Conservation (phyloP, 2,329 filamentous ascomycete genomes). For the Alternaria angustiovoidea region DNA sequence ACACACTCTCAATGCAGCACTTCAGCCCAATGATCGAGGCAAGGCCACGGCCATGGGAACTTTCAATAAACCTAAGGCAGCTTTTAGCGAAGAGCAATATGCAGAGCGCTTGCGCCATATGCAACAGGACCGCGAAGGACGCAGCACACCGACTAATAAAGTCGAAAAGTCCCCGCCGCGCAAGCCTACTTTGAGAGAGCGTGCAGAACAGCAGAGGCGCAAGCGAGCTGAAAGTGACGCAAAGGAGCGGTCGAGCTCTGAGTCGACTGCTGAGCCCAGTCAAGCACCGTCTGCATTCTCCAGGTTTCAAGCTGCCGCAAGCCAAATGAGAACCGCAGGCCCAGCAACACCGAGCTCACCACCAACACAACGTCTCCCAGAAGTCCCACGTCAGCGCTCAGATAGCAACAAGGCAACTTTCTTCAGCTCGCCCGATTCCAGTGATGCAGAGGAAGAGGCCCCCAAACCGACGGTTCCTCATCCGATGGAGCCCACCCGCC, state of each 20-base stretch:
- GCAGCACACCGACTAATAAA: constrained; percentile 22
- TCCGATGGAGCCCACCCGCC: constrained; percentile 34
- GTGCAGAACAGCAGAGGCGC: constrained; percentile 46
- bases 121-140: constrained; percentile 75
- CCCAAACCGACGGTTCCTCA: constrained; percentile 21
- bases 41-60: constrained; percentile 80
- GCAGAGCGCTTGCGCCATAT: constrained; percentile 82
- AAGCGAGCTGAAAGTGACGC: constrained; percentile 38
- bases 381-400: constrained; percentile 13
- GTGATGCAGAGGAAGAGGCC: constrained; percentile 43
- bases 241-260: constrained; percentile 36
- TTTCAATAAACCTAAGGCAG: constrained; percentile 75
- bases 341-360: constrained; percentile 23
- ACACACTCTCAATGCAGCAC: constrained; percentile 65
- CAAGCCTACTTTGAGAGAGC: constrained; percentile 44
- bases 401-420: constrained; percentile 36
- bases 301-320: constrained; percentile 57
- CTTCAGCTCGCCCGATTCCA: constrained; percentile 41
- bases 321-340: constrained; percentile 51
- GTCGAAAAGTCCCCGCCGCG: constrained; percentile 31
- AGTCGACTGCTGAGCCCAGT: constrained; percentile 40
- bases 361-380: constrained; percentile 19
- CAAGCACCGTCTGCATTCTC: constrained; percentile 52
- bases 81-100: constrained; percentile 87
- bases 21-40: constrained; percentile 78